Evolutionary conservation across 257 asterid species (phyloP).

Genomic region (Forsythia suspensa): DNA sequence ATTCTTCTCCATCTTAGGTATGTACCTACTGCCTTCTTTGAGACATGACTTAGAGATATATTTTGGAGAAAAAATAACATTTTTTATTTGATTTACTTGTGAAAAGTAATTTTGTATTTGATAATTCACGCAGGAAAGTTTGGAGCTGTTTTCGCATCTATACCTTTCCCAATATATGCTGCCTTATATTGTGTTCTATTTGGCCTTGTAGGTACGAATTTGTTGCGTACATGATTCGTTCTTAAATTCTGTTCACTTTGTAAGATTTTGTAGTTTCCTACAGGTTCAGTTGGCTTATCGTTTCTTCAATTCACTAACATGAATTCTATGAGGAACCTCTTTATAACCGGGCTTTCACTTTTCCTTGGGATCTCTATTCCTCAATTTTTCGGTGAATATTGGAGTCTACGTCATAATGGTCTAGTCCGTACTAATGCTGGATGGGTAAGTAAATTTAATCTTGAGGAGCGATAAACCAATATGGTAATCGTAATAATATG

Average conservation of each 20-base stretch:
- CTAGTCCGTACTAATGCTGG: conserved; percentile 88
- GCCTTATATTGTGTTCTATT: conserved; percentile 89
- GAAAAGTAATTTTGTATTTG: not conserved
- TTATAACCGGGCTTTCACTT: conserved; percentile 86
- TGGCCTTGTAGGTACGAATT: conserved; percentile 89
- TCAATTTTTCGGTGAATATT: conserved; percentile 74
- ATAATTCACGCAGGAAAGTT: conserved; percentile 71
- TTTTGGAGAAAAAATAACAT: too few species aligned
- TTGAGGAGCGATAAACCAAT: not conserved
- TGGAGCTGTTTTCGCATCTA: conserved; percentile 98
- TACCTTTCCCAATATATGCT: conserved; percentile 88
- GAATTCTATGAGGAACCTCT: conserved; percentile 97
- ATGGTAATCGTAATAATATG: too few species aligned
- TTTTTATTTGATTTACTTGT: not conserved
- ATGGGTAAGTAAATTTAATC: conserved; percentile 61
- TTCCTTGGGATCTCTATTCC: conserved; percentile 98
- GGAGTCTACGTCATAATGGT: conserved; percentile 64
- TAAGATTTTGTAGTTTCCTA: conserved; percentile 16
- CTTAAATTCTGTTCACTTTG: not conserved
- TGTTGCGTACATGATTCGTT: not conserved
- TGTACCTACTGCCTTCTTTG: not conserved
- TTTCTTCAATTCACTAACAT: conserved; percentile 97
- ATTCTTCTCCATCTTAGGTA: conserved; percentile 89
- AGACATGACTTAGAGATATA: not conserved
- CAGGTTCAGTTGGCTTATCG: conserved; percentile 96